phyloP scores from a whole-genome alignment of 208 protist genomes.

The Trypanosoma theileri region DNA sequence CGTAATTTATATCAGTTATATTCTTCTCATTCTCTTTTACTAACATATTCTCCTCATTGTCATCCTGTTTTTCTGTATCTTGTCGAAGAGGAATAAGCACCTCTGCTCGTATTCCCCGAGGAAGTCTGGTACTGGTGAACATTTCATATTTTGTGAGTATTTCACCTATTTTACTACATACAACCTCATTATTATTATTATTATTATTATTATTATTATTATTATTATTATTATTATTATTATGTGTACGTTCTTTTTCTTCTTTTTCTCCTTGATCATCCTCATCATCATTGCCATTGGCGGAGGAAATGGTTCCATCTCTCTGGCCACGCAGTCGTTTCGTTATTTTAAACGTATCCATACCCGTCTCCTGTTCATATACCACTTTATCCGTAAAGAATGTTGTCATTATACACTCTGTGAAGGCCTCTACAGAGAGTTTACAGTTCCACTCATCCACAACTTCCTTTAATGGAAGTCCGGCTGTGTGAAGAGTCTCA shows the following conservation, averaged over 20 bases:
- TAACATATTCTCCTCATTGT: not conserved
- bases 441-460: constrained; percentile 46
- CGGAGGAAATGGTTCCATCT: not conserved
- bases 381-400: constrained; percentile 22
- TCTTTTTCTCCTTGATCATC: not conserved
- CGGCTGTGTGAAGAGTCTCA: not conserved
- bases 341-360: not conserved
- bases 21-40: not conserved
- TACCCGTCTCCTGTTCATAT: not conserved
- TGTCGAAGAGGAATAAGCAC: constrained; percentile 16
- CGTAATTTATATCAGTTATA: not conserved
- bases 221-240: too few relatives aligned
- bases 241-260: too few relatives aligned
- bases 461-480: constrained; percentile 27
- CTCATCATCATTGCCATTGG: too few relatives aligned
- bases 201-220: too few relatives aligned
- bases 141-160: constrained; percentile 3
- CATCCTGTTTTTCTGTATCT: constrained; percentile 10
- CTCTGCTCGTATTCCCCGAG: constrained; percentile 28
- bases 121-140: not conserved
- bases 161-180: not conserved
- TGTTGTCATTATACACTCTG: constrained; percentile 3
- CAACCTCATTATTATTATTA: not conserved
- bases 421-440: constrained; percentile 47
- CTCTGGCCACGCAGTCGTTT: constrained; percentile 6